Evolutionary conservation across 164 flowering plant species (phyloP).

Genomic region (Platanus orientalis): DNA sequence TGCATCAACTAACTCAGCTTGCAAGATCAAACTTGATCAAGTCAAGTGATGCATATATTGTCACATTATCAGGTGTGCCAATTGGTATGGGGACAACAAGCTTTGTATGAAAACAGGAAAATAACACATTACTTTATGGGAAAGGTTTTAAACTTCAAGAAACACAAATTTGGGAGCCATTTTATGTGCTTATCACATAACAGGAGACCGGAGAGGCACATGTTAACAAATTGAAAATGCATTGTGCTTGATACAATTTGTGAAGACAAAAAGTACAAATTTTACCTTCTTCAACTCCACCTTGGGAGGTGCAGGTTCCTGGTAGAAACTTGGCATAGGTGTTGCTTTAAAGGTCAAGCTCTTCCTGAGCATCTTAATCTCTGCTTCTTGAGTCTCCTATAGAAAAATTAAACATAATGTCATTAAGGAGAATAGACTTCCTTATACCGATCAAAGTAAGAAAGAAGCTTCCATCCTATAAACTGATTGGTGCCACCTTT

Average conservation of each 20-base stretch:
- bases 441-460: neutral
- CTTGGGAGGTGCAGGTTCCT: slow-evolving; percentile 85
- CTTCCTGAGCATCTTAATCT: slow-evolving; percentile 75
- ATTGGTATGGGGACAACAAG: no score
- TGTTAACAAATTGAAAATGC: neutral
- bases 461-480: neutral
- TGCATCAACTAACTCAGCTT: no score
- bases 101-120: no score
- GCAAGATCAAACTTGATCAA: no score
- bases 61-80: no score
- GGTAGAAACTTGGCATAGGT: slow-evolving; percentile 95
- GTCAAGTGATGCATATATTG: no score
- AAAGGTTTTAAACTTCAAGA: no score
- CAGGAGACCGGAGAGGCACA: neutral
- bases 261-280: neutral
- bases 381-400: slow-evolving; percentile 90
- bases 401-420: slow-evolving; percentile 1
- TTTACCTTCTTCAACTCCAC: slow-evolving; percentile 78
- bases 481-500: slow-evolving; percentile 43
- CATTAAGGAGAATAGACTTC: neutral
- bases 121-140: no score
- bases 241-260: neutral
- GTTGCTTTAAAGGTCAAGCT: slow-evolving; percentile 85
- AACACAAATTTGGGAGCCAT: neutral
- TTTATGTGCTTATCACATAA: neutral